Evolutionary conservation across 768 basidiomycete genomes (phyloP), one percentile per base, ranked within the genome.

Genomic region (Rhizopogon roseolus): DNA sequence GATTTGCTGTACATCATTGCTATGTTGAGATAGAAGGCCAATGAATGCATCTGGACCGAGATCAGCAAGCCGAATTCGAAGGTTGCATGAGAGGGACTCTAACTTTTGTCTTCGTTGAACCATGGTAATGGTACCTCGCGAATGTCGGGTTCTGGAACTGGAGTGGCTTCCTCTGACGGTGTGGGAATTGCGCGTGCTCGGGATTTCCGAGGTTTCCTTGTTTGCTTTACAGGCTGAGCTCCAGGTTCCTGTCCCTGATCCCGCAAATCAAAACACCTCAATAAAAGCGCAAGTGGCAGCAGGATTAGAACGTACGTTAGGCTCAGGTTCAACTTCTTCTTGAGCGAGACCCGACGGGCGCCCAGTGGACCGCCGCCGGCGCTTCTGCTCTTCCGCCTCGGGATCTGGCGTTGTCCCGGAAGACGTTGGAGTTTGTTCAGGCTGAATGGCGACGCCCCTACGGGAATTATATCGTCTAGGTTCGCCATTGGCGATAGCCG

Each of bases 51-150:
- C 34, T 48, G 46, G 14, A 25, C 34, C 25, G 51, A 57, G 60
- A 50, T 66, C 55, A 41, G 56, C 56, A 49, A 50, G 53, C 50
- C 42, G 45, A 57, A 46, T 17, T 57, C 50, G 49, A 41, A 40
- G 41, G 43, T 27, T 48, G 38, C 25, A 40, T 17, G 28, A 14
- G 41, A 53, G 25, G 29, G n/a, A 41, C 48, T 67, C 77, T 60
- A 53, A 83, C 83, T 75, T 73, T 82, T 84, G 61, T 91, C 88
- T 36, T 82, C 80, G 8, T 81, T 80, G 3, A 82, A 80, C 86
- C 88, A 89, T 45, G 78, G 77, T 38, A 66, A 70, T 28, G 64
- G 55, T n/a, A 61, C 73, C 63, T 64, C 66, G 52, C 62, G 61
- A 28, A 57, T 61, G 16, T 60, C 61, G 22, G 64, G 62, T 40